Percentiles rank a stretch among this genome's conserved stretches.
These are phyloP conservation scores for Penicillium sp. DNA, from an alignment of 2,329 filamentous ascomycete genomes.

Conservation along the genomic window DNA sequence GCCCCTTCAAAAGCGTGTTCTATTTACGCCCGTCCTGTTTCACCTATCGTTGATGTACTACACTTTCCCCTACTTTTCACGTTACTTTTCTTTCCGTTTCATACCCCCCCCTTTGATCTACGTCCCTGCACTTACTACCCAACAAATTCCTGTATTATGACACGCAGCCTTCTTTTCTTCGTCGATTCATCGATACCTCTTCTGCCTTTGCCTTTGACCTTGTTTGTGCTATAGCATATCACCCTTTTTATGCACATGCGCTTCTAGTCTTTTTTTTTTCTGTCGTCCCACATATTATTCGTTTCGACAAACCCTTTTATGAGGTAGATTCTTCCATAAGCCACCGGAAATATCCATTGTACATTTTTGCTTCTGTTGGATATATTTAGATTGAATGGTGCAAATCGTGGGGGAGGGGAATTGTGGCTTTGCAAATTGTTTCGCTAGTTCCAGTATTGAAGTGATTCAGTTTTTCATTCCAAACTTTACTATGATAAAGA, in stretches of 20 bases:
- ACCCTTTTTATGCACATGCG: constrained; percentile 6
- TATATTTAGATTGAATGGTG: constrained; percentile 16
- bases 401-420: background rate
- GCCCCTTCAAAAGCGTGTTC: constrained; percentile 19
- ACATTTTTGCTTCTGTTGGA: constrained; percentile 16
- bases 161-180: constrained; percentile 9
- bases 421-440: background rate
- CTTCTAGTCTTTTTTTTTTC: background rate
- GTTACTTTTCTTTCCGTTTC: constrained; percentile 14
- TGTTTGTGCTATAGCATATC: constrained; percentile 16
- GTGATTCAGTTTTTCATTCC: background rate
- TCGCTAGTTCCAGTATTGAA: background rate
- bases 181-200: constrained; percentile 24
- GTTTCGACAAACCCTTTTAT: constrained; percentile 14
- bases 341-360: constrained; percentile 16
- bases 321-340: constrained; percentile 17
- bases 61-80: background rate
- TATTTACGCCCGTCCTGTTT: constrained; percentile 15
- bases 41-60: constrained; percentile 20
- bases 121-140: constrained; percentile 2
- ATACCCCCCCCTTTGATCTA: constrained; percentile 11
- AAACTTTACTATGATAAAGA: too few species aligned
- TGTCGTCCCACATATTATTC: constrained; percentile 14
- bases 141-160: constrained; percentile 26
- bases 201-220: constrained; percentile 4